phyloP scores from a whole-genome alignment of 768 basidiomycete genomes.

The Lactarius psammicola region DNA sequence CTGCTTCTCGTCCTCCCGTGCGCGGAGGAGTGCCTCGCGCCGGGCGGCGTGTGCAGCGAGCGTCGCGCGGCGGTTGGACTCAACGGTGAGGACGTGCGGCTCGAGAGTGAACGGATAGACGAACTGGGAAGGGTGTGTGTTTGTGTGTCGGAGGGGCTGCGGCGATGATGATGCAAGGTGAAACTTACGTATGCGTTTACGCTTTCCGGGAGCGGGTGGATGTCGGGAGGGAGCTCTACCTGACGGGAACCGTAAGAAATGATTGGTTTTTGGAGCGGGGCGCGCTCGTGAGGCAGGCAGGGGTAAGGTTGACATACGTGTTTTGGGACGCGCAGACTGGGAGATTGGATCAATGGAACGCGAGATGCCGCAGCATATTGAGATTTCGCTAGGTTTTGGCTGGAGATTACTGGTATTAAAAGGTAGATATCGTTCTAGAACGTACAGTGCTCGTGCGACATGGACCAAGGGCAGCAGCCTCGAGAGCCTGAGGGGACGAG shows the following conservation, averaged over 20 bases:
- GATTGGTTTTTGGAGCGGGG: too few relatives aligned
- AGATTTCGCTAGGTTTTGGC: constrained; percentile 39
- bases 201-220: constrained; percentile 91
- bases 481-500: too few relatives aligned
- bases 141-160: not conserved
- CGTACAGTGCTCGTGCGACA: constrained; percentile 25
- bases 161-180: not conserved
- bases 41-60: constrained; percentile 63
- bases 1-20: constrained; percentile 78
- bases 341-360: constrained; percentile 93
- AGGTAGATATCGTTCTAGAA: not conserved
- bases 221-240: constrained; percentile 86
- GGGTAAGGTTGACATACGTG: constrained; percentile 49
- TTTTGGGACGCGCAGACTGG: constrained; percentile 83
- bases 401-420: not conserved
- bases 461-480: too few relatives aligned
- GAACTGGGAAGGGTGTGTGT: constrained; percentile 63
- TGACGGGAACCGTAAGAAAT: constrained; percentile 34
- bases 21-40: constrained; percentile 68
- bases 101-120: constrained; percentile 96
- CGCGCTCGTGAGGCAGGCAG: too few relatives aligned
- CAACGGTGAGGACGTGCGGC: constrained; percentile 73
- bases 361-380: constrained; percentile 84
- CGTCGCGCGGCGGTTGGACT: constrained; percentile 66
- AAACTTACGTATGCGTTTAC: constrained; percentile 81